Percentiles rank a stretch among this genome's conserved stretches.
phyloP scores from a whole-genome alignment of 1,284 basidiomycete genomes.

The Neotropicomus parvogracilis region DNA sequence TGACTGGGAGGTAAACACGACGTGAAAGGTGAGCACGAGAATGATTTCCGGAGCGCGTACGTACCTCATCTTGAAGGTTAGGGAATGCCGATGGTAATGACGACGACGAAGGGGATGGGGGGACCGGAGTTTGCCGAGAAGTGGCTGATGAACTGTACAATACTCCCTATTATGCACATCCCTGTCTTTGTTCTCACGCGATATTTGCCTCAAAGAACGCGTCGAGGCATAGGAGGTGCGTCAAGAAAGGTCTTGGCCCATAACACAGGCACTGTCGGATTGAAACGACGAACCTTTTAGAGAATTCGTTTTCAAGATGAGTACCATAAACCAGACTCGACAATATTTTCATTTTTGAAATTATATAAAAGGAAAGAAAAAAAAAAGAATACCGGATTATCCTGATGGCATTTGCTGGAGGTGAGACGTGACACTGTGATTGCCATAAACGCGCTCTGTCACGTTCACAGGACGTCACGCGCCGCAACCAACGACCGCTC shows the following conservation, averaged over 20 bases:
- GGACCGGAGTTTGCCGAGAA: slow-evolving; percentile 26
- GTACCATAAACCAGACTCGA: no score
- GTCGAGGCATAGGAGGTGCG: slow-evolving; percentile 1
- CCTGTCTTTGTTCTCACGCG: slow-evolving; percentile 21
- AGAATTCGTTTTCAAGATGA: no score
- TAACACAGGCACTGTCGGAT: no score
- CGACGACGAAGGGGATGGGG: not conserved
- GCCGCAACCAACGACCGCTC: slow-evolving; percentile 6
- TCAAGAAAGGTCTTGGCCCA: no score
- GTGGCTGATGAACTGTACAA: slow-evolving; percentile 36
- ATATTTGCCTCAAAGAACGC: slow-evolving; percentile 7
- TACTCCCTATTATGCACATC: slow-evolving; percentile 13
- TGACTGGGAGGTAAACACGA: slow-evolving; percentile 41
- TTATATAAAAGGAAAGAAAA: no score
- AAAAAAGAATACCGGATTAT: no score
- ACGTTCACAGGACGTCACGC: slow-evolving; percentile 33
- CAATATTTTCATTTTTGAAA: no score
- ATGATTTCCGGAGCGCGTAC: slow-evolving; percentile 4
- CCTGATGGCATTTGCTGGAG: no score
- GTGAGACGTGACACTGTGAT: slow-evolving; percentile 24
- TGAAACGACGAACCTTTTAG: no score
- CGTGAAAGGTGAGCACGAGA: slow-evolving; percentile 10
- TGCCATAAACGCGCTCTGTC: slow-evolving; percentile 34
- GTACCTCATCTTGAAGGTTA: slow-evolving; percentile 29
- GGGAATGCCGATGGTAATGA: slow-evolving; percentile 13